Conservation (phyloP, 176 grass and related monocot genomes). For the Pontederia paniculata region DNA sequence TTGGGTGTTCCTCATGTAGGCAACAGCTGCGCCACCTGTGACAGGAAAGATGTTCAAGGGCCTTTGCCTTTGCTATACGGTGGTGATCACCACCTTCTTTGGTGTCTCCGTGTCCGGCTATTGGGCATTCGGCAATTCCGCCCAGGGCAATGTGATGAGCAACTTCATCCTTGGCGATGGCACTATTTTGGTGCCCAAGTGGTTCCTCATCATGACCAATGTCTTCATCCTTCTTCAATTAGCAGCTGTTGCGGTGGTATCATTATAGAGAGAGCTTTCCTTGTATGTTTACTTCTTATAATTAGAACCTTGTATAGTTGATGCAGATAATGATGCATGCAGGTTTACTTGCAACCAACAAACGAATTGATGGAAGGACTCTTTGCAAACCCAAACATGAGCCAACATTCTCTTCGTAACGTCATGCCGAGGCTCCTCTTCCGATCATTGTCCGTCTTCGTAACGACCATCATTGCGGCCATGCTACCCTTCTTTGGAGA, state of each 20-base stretch:
- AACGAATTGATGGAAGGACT: slow-evolving; percentile 76
- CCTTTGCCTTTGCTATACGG: slow-evolving; percentile 54
- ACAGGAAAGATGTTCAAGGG: slow-evolving; percentile 96
- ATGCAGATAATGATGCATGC: slow-evolving; percentile 9
- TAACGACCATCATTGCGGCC: slow-evolving; percentile 60
- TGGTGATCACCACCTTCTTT: slow-evolving; percentile 77
- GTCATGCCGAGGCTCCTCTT: slow-evolving; percentile 41
- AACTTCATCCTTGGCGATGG: slow-evolving; percentile 56
- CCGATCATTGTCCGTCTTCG: slow-evolving; percentile 36
- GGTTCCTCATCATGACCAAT: slow-evolving; percentile 53
- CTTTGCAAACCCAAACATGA: slow-evolving; percentile 42
- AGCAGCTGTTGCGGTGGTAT: slow-evolving; percentile 55
- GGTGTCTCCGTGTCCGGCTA: slow-evolving; percentile 80
- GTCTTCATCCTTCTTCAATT: slow-evolving; percentile 73
- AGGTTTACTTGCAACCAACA: slow-evolving; percentile 79
- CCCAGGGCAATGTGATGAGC: slow-evolving; percentile 41
- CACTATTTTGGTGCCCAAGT: slow-evolving; percentile 42
- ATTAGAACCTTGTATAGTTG: too few relatives aligned
- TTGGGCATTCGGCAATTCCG: slow-evolving; percentile 75
- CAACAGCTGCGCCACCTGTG: slow-evolving; percentile 61
- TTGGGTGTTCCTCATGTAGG: too few relatives aligned
- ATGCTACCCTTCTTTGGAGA: slow-evolving; percentile 97
- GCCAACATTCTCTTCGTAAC: slow-evolving; percentile 57
- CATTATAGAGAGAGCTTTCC: too few relatives aligned
- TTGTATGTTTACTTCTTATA: too few relatives aligned